Percentiles rank a stretch among this genome's conserved stretches.
These are phyloP conservation scores for Phaeomoniella chlamydospora DNA, from an alignment of 2,329 filamentous ascomycete species.

Conservation along the genomic window DNA sequence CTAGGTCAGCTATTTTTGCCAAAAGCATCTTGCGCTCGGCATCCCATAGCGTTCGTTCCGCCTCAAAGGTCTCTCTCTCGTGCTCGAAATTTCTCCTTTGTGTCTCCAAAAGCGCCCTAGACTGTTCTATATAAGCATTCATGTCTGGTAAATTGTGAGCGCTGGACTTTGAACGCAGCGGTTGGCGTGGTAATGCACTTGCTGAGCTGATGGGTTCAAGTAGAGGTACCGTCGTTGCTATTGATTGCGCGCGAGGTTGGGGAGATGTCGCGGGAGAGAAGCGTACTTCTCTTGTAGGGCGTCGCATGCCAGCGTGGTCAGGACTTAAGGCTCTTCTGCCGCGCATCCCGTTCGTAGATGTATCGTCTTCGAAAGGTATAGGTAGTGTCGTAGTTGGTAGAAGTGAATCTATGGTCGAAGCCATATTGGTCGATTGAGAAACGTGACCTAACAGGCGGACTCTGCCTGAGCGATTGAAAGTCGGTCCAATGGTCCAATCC, in stretches of 20 bases:
- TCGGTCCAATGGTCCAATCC: too few relatives aligned
- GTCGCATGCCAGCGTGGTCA: neutral
- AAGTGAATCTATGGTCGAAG: neutral
- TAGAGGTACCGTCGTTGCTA: constrained; percentile 20
- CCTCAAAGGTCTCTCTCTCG: constrained; percentile 23
- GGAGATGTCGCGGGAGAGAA: constrained; percentile 23
- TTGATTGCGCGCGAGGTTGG: constrained; percentile 21
- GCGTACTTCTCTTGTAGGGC: constrained; percentile 22
- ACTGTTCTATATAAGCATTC: constrained; percentile 25
- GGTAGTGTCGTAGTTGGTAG: neutral
- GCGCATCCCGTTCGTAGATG: neutral
- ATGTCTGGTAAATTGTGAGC: constrained; percentile 12
- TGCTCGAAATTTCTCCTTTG: constrained; percentile 22
- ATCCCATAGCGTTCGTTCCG: constrained; percentile 28
- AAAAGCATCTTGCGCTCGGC: constrained; percentile 26
- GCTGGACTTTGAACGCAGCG: constrained; percentile 9
- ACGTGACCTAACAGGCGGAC: too few relatives aligned
- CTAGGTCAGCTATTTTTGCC: constrained; percentile 24
- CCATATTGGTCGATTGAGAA: neutral
- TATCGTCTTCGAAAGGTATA: neutral
- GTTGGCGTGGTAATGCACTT: constrained; percentile 9
- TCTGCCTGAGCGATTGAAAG: too few relatives aligned
- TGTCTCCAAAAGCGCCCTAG: constrained; percentile 21
- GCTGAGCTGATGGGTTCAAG: constrained; percentile 13
- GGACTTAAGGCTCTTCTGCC: too few relatives aligned